phyloP scores from a whole-genome alignment of 192 early-diverging fungal species.

The Umbelopsis isabellina region DNA sequence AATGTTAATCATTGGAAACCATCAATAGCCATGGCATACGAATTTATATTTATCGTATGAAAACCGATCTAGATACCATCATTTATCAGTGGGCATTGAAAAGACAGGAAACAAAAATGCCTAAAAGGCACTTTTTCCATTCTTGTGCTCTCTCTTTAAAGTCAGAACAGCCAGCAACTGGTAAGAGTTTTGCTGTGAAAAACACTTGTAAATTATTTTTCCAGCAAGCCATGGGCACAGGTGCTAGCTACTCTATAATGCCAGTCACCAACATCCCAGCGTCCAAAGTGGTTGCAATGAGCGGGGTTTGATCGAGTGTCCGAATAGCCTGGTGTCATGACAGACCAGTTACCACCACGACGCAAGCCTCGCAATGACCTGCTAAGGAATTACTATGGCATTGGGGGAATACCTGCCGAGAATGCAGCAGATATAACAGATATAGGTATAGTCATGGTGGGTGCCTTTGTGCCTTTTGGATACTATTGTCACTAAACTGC shows the following conservation, averaged over 20 bases:
- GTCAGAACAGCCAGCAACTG: not conserved
- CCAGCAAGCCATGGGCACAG: no score
- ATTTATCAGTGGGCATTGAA: no score
- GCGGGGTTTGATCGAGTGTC: not conserved
- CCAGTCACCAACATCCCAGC: not conserved
- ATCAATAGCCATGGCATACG: no score
- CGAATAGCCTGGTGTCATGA: not conserved
- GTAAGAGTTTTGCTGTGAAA: not conserved
- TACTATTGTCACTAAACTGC: conserved; percentile 1
- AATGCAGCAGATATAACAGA: conserved; percentile 59
- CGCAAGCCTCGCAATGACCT: conserved; percentile 39
- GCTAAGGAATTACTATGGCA: conserved; percentile 59
- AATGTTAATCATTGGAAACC: no score
- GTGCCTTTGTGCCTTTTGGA: not conserved
- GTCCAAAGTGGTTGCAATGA: not conserved
- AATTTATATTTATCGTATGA: no score
- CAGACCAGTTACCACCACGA: conserved; percentile 11
- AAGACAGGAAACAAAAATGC: no score
- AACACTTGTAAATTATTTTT: no score
- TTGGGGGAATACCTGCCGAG: conserved; percentile 34
- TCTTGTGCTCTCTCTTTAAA: not conserved
- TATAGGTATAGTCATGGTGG: conserved; percentile 53
- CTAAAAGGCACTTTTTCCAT: no score
- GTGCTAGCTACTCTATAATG: no score
- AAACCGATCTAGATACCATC: no score